A percentile compares a stretch with the other conserved stretches of the same genome.
These are phyloP conservation scores for Dactylis glomerata DNA, from an alignment of 176 grass and related monocot species.

Conservation along the genomic window DNA sequence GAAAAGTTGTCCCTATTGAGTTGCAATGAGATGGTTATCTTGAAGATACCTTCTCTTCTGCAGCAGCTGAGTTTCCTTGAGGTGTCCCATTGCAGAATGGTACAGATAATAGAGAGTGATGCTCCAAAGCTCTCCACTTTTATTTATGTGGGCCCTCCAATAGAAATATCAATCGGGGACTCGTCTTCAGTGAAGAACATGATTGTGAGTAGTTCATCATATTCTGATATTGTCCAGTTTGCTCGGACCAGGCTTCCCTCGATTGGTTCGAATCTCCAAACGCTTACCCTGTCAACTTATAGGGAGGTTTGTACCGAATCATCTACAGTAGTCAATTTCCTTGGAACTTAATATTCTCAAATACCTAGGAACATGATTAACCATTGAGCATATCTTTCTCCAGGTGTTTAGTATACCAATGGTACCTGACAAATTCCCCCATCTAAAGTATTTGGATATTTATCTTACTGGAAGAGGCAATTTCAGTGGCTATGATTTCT, in stretches of 20 bases:
- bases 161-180: background rate
- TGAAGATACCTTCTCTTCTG: constrained; percentile 23
- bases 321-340: background rate
- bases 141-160: background rate
- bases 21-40: background rate
- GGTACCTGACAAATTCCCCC: background rate
- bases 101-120: constrained; percentile 11
- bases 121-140: constrained; percentile 22
- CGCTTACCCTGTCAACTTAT: background rate
- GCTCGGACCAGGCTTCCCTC: background rate
- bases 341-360: background rate
- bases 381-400: background rate
- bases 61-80: background rate
- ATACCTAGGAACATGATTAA: background rate
- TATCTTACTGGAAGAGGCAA: background rate
- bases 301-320: background rate
- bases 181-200: background rate
- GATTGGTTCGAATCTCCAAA: background rate
- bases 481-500: background rate
- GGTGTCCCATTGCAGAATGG: background rate
- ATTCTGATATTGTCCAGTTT: constrained; percentile 9
- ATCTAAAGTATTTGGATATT: constrained; percentile 7
- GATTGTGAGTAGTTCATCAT: background rate
- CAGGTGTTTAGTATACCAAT: background rate
- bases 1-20: background rate